A percentile compares a stretch with the other conserved stretches of the same genome.
phyloP scores from a whole-genome alignment of 179 eudicot species.

The Monotropa hypopitys region DNA sequence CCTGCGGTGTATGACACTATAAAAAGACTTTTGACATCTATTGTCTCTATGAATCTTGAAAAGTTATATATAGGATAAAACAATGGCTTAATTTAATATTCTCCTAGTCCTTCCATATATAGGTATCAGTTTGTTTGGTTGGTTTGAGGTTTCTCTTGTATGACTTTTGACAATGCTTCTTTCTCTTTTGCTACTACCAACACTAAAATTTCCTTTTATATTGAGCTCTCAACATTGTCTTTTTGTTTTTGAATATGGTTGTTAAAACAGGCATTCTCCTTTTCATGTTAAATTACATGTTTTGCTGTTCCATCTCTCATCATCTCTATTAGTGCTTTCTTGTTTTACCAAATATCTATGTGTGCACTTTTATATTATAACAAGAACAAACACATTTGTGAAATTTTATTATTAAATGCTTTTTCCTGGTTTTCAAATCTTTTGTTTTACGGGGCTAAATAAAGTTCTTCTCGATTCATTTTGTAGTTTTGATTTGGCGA shows the following conservation, averaged over 20 bases:
- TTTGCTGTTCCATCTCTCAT: background rate
- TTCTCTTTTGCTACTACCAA: background rate
- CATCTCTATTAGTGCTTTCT: background rate
- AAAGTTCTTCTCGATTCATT: background rate
- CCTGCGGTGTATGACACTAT: background rate
- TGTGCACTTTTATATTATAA: background rate
- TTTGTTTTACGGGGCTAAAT: background rate
- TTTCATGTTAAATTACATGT: background rate
- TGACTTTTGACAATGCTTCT: too few species aligned
- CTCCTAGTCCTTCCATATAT: background rate
- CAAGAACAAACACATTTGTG: background rate
- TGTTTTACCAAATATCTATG: background rate
- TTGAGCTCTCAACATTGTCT: background rate
- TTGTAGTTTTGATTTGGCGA: conserved; percentile 11
- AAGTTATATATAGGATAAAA: background rate
- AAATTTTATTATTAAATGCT: background rate
- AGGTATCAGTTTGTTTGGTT: background rate
- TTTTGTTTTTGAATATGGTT: background rate
- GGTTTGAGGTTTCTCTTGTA: background rate
- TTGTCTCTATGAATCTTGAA: background rate
- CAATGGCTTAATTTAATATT: background rate
- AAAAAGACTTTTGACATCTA: background rate
- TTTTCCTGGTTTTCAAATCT: background rate
- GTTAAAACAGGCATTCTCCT: background rate
- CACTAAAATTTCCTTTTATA: background rate